These are phyloP conservation scores for Goffeauzyma gilvescens DNA, from an alignment of 768 basidiomycete species.

Conservation along the genomic window DNA sequence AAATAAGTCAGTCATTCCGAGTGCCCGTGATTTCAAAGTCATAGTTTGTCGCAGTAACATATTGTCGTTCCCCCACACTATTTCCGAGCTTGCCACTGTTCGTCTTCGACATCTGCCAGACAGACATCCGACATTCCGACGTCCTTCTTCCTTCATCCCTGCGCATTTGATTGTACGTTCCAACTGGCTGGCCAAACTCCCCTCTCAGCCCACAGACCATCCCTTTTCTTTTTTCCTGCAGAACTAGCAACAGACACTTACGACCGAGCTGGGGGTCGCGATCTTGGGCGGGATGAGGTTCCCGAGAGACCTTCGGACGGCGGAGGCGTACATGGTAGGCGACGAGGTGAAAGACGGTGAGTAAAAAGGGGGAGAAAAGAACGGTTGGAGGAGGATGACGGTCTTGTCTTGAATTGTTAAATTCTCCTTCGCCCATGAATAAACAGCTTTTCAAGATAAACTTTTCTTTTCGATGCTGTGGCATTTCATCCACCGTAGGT, in stretches of 20 bases:
- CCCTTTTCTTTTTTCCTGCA: background rate
- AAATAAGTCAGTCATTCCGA: too few species aligned
- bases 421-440: background rate
- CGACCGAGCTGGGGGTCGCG: constrained; percentile 72
- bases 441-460: background rate
- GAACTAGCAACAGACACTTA: constrained; percentile 34
- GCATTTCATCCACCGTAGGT: too few species aligned
- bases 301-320: constrained; percentile 64
- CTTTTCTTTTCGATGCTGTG: too few species aligned
- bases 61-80: too few species aligned
- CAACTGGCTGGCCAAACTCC: background rate
- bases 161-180: background rate
- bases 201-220: background rate
- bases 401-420: background rate
- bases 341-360: background rate
- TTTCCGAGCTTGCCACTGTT: too few species aligned
- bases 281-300: constrained; percentile 86
- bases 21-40: too few species aligned
- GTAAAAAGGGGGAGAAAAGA: background rate
- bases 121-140: too few species aligned
- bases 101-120: too few species aligned
- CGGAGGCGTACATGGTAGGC: constrained; percentile 52
- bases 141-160: background rate
- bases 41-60: too few species aligned
- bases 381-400: background rate